phyloP scores from a whole-genome alignment of 495 filamentous ascomycete genomes.

The Neurospora sp. region DNA sequence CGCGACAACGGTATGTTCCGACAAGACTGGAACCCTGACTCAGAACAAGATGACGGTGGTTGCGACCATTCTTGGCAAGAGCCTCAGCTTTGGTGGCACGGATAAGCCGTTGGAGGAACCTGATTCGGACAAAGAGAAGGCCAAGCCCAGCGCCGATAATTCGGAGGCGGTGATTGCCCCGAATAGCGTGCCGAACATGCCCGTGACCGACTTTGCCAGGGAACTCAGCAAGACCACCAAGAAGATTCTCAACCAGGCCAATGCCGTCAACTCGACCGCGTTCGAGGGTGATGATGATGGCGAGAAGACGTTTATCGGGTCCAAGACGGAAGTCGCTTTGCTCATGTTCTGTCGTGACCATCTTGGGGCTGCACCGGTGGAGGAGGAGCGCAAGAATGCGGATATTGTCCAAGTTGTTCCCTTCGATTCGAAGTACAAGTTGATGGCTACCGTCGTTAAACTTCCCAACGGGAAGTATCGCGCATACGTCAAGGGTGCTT shows the following conservation, averaged over 20 bases:
- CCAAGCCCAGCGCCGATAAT: not conserved
- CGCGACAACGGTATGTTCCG: conserved; percentile 89
- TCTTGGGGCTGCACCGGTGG: conserved; percentile 60
- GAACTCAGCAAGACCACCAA: conserved; percentile 50
- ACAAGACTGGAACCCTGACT: conserved; percentile 94
- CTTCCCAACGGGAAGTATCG: conserved; percentile 54
- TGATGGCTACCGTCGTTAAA: conserved; percentile 71
- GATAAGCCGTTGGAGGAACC: conserved; percentile 21
- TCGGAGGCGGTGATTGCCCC: not conserved
- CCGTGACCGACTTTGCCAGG: conserved; percentile 21
- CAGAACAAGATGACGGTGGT: conserved; percentile 89
- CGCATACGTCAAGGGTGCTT: conserved; percentile 77
- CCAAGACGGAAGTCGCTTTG: conserved; percentile 83
- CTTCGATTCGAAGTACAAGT: conserved; percentile 79
- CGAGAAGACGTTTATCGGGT: conserved; percentile 65
- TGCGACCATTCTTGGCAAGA: conserved; percentile 62
- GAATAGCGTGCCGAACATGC: conserved; percentile 22
- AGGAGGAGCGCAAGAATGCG: conserved; percentile 61
- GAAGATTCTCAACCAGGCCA: conserved; percentile 58
- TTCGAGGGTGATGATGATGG: conserved; percentile 80
- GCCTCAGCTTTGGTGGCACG: conserved; percentile 50
- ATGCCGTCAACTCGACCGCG: conserved; percentile 79
- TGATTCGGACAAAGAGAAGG: conserved; percentile 1
- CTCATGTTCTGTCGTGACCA: conserved; percentile 63
- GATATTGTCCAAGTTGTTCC: conserved; percentile 65